These are phyloP conservation scores for Xylaria sp. DNA, from an alignment of 2,329 filamentous ascomycete species.

Conservation along the genomic window DNA sequence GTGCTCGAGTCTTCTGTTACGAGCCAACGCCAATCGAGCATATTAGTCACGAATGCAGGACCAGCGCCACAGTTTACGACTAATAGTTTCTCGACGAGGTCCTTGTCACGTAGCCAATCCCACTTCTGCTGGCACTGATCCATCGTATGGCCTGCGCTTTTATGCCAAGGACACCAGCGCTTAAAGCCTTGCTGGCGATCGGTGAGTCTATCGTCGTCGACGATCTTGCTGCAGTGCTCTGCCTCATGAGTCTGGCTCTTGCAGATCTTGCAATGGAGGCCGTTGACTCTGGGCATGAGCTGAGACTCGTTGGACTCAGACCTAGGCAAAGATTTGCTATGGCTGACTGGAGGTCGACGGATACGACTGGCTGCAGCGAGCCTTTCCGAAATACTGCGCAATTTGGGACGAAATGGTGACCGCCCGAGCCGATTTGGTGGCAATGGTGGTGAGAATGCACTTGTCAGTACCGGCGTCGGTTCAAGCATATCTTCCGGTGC, in stretches of 20 bases:
- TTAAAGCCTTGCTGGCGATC: neutral
- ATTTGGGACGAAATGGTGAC: too few species aligned
- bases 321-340: neutral
- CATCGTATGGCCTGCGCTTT: neutral
- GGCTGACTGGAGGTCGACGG: neutral
- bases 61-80: neutral
- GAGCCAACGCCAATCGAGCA: constrained; percentile 18
- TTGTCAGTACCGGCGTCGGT: too few species aligned
- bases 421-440: too few species aligned
- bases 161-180: constrained; percentile 7
- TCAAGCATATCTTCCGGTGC: too few species aligned
- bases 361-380: neutral
- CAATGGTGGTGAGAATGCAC: too few species aligned
- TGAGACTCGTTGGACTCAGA: too few species aligned
- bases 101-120: neutral
- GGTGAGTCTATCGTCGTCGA: neutral
- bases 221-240: neutral
- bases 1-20: neutral
- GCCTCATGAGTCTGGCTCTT: neutral
- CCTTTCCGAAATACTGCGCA: neutral
- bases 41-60: constrained; percentile 15
- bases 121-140: constrained; percentile 14
- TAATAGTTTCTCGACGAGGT: neutral
- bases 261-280: neutral
- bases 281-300: neutral